A percentile compares a stretch with the other conserved stretches of the same genome.
phyloP scores from a whole-genome alignment of 2,329 filamentous ascomycete genomes.

The Phyllosticta ampelicida region DNA sequence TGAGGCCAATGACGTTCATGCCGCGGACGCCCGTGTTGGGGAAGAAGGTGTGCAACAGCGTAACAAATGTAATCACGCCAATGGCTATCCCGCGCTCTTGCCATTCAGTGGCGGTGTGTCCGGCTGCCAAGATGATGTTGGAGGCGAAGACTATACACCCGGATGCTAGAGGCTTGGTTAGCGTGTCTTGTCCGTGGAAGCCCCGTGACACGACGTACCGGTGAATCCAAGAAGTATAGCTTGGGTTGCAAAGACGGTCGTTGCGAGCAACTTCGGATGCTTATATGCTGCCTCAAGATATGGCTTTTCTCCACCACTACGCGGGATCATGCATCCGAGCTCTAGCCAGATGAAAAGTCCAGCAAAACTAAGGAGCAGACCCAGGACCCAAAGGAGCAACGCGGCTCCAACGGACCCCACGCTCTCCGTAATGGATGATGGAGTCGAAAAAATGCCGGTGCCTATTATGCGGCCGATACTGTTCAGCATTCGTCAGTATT shows the following conservation, averaged over 20 bases:
- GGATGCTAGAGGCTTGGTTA: slow-evolving; percentile 33
- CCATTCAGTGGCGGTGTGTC: slow-evolving; percentile 40
- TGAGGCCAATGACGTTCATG: slow-evolving; percentile 30
- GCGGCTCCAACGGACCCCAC: slow-evolving; percentile 57
- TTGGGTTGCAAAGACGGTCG: slow-evolving; percentile 52
- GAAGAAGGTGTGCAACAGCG: slow-evolving; percentile 28
- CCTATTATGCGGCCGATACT: slow-evolving; percentile 47
- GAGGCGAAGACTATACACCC: slow-evolving; percentile 61
- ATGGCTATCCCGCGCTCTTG: slow-evolving; percentile 40
- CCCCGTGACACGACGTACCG: background rate
- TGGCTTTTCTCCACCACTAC: slow-evolving; percentile 56
- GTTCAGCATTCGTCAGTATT: background rate
- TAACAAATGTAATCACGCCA: slow-evolving; percentile 27
- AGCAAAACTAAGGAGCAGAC: slow-evolving; percentile 50
- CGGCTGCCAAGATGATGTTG: slow-evolving; percentile 51
- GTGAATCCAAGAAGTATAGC: slow-evolving; percentile 52
- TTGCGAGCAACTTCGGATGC: slow-evolving; percentile 51
- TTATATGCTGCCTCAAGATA: slow-evolving; percentile 61
- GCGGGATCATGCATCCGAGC: slow-evolving; percentile 59
- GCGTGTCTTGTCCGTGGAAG: background rate
- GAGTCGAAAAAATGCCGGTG: slow-evolving; percentile 62
- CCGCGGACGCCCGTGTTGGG: slow-evolving; percentile 26
- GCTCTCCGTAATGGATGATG: slow-evolving; percentile 53
- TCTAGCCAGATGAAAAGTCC: slow-evolving; percentile 54
- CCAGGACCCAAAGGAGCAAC: slow-evolving; percentile 52